A percentile compares a stretch with the other conserved stretches of the same genome.
Evolutionary conservation across 352 stramenopile species (phyloP).

Genomic region (Globisporangium splendens): DNA sequence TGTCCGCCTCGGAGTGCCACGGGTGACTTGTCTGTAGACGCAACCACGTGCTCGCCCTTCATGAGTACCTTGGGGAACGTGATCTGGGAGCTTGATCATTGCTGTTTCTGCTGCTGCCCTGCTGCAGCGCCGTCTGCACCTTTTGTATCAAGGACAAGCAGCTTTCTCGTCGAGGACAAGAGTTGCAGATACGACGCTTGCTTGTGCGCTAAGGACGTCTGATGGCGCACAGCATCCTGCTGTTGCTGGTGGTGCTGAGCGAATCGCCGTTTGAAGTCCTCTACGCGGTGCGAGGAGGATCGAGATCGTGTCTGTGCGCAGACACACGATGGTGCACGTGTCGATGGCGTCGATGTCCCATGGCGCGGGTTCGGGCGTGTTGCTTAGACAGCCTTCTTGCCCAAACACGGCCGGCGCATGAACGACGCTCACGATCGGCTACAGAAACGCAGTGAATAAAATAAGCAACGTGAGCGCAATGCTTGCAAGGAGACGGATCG

Average conservation of each 20-base stretch:
- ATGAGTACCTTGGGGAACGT: slow-evolving; percentile 49
- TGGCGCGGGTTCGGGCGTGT: slow-evolving; percentile 27
- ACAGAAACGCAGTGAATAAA: background rate
- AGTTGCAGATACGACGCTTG: slow-evolving; percentile 9
- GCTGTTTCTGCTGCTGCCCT: background rate
- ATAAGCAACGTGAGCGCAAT: too few relatives aligned
- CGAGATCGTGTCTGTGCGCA: slow-evolving; percentile 54
- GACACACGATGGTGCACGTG: slow-evolving; percentile 51
- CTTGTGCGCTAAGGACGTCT: background rate
- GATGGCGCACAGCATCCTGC: background rate
- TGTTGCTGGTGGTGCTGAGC: slow-evolving; percentile 3
- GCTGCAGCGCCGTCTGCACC: background rate
- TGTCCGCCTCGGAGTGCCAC: too few relatives aligned
- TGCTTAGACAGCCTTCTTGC: slow-evolving; percentile 53
- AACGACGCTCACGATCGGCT: slow-evolving; percentile 56
- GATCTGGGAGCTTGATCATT: slow-evolving; percentile 18
- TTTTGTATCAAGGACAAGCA: background rate
- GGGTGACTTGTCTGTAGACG: background rate
- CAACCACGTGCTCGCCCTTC: slow-evolving; percentile 3
- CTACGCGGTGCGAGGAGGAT: slow-evolving; percentile 48
- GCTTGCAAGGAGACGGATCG: background rate
- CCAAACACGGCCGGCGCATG: slow-evolving; percentile 66
- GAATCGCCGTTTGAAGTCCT: slow-evolving; percentile 51
- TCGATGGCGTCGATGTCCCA: slow-evolving; percentile 65
- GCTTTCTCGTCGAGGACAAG: background rate